Percentiles rank a stretch among this genome's conserved stretches.
Conservation (phyloP, 2,329 filamentous ascomycete genomes). For the Fusarium succisae region DNA sequence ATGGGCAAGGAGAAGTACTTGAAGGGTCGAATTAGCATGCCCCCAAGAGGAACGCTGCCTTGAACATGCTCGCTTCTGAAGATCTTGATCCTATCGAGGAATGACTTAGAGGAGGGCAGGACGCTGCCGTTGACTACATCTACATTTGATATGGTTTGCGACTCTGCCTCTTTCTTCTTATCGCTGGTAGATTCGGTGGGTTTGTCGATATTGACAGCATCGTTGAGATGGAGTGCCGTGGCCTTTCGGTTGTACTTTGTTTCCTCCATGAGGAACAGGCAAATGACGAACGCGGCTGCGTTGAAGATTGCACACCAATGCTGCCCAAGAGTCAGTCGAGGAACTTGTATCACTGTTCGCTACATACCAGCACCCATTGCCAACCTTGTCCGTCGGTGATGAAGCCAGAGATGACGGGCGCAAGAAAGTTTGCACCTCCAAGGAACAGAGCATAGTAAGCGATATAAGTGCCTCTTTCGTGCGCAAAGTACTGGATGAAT, state of each 20-base stretch:
- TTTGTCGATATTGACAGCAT: accelerated
- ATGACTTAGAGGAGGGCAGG: background rate
- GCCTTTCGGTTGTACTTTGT: background rate
- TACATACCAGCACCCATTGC: background rate
- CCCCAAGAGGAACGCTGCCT: background rate
- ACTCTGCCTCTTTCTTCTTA: background rate
- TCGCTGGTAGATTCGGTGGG: accelerated
- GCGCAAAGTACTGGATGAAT: background rate
- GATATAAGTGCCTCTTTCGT: background rate
- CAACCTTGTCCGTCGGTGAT: background rate
- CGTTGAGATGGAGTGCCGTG: background rate
- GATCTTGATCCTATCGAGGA: background rate
- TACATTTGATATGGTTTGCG: background rate
- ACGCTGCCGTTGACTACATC: background rate
- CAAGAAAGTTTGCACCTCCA: background rate
- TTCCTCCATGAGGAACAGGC: background rate
- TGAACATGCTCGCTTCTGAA: background rate
- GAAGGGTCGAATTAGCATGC: background rate
- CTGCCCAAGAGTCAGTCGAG: background rate
- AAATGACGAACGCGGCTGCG: background rate
- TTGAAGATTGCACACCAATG: background rate
- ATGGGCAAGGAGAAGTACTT: background rate
- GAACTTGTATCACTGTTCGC: accelerated
- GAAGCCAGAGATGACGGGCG: background rate
- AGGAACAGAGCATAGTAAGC: background rate